Conservation (phyloP, 805 yeast species). For the Vanderwaltozyma verrucispora region DNA sequence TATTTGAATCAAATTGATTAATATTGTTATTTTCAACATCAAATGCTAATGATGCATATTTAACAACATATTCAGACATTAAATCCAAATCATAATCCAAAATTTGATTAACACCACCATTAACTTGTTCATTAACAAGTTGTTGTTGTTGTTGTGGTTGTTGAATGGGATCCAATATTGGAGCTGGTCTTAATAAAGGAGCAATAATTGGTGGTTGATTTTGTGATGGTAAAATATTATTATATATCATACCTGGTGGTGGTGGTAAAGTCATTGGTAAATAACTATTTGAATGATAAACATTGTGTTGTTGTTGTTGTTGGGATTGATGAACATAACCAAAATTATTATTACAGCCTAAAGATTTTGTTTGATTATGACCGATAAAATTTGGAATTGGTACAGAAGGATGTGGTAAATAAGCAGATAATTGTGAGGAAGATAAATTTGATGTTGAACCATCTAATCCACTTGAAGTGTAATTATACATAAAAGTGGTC, state of each 20-base stretch:
- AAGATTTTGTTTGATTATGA: conserved; percentile 5
- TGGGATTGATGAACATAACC: conserved; percentile 3
- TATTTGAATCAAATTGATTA: conserved; percentile 14
- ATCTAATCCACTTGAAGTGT: conserved; percentile 1
- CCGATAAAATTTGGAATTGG: not conserved
- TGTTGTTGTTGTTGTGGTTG: conserved; percentile 9
- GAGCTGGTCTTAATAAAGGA: not conserved
- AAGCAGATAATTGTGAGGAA: not conserved
- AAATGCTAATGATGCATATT: conserved; percentile 61
- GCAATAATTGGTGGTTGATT: conserved; percentile 3
- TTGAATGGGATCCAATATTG: conserved; percentile 3
- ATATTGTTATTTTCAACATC: conserved; percentile 34
- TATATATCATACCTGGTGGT: conserved; percentile 15
- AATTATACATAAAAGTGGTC: conserved; percentile 8
- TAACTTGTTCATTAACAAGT: conserved; percentile 12
- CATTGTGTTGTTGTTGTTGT: conserved; percentile 4
- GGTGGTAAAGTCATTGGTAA: conserved; percentile 7
- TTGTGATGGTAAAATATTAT: not conserved
- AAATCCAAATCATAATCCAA: conserved; percentile 68
- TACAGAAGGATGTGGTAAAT: not conserved
- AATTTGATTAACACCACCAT: conserved; percentile 69
- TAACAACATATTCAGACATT: conserved; percentile 73
- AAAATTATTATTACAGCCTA: conserved; percentile 1
- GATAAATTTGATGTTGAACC: conserved; percentile 1
- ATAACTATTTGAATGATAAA: conserved; percentile 2